Evolutionary conservation across 371 early-diverging fungal species (phyloP).

Genomic region (Mortierella sp.): DNA sequence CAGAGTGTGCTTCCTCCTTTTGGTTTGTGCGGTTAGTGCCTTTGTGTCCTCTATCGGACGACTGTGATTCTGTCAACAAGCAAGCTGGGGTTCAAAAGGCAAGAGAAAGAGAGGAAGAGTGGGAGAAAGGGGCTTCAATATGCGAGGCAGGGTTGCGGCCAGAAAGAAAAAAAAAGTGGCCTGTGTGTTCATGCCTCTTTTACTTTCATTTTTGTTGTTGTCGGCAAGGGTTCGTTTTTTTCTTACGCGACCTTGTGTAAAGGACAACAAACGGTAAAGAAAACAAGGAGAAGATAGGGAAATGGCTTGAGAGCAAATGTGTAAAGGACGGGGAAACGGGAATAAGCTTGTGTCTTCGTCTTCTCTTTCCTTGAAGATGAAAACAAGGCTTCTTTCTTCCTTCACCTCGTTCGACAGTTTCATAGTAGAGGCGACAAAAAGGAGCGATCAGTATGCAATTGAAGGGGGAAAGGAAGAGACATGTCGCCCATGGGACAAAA

Average conservation of each 20-base stretch:
- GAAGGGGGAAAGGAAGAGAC: neutral
- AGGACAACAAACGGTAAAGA: neutral
- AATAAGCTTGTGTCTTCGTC: neutral
- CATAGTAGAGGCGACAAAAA: neutral
- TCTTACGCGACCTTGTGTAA: conserved; percentile 1
- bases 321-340: neutral
- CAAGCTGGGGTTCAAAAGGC: neutral
- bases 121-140: neutral
- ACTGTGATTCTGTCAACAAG: neutral
- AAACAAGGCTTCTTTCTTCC: neutral
- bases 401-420: neutral
- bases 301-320: neutral
- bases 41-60: neutral
- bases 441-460: neutral
- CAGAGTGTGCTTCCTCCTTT: neutral
- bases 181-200: conserved; percentile 10
- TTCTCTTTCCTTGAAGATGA: neutral
- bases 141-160: neutral
- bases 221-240: neutral
- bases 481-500: neutral
- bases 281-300: neutral
- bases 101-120: neutral
- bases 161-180: neutral
- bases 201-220: neutral
- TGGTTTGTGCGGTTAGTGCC: neutral